phyloP scores from a whole-genome alignment of 2,329 filamentous ascomycete species.

The Lecanicillium sp. region DNA sequence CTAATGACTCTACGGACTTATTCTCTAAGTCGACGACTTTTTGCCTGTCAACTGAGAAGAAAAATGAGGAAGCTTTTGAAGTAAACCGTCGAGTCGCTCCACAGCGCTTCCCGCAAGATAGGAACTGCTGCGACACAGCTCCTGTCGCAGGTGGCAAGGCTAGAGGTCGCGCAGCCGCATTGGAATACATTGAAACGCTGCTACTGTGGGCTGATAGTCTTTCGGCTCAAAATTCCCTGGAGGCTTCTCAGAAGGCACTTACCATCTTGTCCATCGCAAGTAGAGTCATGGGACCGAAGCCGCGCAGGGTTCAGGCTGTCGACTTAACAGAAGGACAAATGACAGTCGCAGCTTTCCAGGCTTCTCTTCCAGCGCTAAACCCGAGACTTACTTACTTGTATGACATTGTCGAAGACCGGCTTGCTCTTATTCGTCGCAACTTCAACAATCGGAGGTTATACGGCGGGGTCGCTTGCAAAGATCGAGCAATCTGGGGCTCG shows the following conservation, averaged over 20 bases:
- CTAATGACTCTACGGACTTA: constrained; percentile 1
- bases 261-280: constrained; percentile 1
- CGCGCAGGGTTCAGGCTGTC: neutral
- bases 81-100: neutral
- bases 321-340: constrained; percentile 4
- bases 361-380: constrained; percentile 1
- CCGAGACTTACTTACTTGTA: constrained; percentile 2
- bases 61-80: no score
- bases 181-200: constrained; percentile 7
- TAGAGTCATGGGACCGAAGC: neutral
- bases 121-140: constrained; percentile 3
- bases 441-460: constrained; percentile 1
- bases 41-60: neutral
- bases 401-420: constrained; percentile 1
- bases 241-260: constrained; percentile 2
- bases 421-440: neutral
- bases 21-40: constrained; percentile 1
- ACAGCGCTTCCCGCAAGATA: constrained; percentile 3
- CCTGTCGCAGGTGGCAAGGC: constrained; percentile 1
- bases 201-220: constrained; percentile 3
- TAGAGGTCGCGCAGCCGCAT: constrained; percentile 1
- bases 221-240: constrained; percentile 3
- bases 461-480: constrained; percentile 1
- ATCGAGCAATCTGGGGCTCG: constrained; percentile 5
- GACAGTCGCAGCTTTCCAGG: constrained; percentile 3